Percentiles rank a stretch among this genome's conserved stretches.
Evolutionary conservation across 2,329 filamentous ascomycete genomes (phyloP).

Genomic region (Pezicula rhizophila): DNA sequence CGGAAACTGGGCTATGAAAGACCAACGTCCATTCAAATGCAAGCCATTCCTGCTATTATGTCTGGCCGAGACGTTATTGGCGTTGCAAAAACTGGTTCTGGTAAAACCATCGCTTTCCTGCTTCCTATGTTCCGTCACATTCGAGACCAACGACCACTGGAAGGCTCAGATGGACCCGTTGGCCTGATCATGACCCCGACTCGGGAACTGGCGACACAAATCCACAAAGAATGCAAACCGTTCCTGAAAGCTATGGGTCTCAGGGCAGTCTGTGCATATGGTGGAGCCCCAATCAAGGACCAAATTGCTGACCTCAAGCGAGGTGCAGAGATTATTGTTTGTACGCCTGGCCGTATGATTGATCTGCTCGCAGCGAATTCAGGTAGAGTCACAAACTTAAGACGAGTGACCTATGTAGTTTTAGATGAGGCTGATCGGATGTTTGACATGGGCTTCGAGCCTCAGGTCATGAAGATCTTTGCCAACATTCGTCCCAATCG

Average conservation of each 20-base stretch:
- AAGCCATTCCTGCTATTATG: constrained; percentile 92
- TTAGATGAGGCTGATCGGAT: constrained; percentile 97
- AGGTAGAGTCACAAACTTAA: constrained; percentile 87
- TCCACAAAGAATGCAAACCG: constrained; percentile 89
- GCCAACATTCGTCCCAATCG: constrained; percentile 85
- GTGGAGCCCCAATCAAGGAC: constrained; percentile 91
- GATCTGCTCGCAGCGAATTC: constrained; percentile 90
- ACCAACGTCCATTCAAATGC: constrained; percentile 90
- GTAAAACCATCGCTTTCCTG: constrained; percentile 93
- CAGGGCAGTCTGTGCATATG: constrained; percentile 86
- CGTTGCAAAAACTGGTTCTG: constrained; percentile 94
- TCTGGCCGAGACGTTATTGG: constrained; percentile 92
- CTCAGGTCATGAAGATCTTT: constrained; percentile 95
- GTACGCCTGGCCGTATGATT: constrained; percentile 91
- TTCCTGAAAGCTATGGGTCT: constrained; percentile 84
- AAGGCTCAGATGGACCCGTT: constrained; percentile 80
- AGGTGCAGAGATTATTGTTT: constrained; percentile 90
- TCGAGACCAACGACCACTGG: constrained; percentile 80
- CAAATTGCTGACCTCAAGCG: constrained; percentile 96
- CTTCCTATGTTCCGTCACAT: constrained; percentile 98
- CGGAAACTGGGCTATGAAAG: constrained; percentile 75
- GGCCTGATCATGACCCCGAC: constrained; percentile 90
- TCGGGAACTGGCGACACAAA: constrained; percentile 87
- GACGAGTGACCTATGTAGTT: constrained; percentile 86
- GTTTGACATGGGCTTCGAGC: constrained; percentile 99